These are phyloP conservation scores for Priceomyces carsonii DNA, from an alignment of 805 yeast species.

Conservation along the genomic window DNA sequence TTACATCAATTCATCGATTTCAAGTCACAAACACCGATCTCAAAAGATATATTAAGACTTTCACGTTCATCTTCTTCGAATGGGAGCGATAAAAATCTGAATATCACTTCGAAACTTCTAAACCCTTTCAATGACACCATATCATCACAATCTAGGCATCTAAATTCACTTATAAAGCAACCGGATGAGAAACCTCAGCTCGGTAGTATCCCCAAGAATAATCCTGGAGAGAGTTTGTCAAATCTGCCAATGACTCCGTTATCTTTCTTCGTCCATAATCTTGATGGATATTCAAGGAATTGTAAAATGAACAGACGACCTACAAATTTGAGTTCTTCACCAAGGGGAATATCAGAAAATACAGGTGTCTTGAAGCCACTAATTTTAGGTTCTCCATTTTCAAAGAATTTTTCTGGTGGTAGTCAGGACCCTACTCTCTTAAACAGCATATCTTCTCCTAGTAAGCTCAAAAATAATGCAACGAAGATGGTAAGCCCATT, in stretches of 20 bases:
- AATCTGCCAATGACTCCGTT: neutral
- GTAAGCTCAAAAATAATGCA: neutral
- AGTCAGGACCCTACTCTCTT: neutral
- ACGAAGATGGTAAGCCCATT: neutral
- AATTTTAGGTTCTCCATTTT: constrained; percentile 2
- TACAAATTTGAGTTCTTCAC: neutral
- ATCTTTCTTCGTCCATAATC: neutral
- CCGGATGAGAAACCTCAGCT: no score
- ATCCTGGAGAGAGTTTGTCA: no score
- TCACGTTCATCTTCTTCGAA: constrained; percentile 5
- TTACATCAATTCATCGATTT: constrained; percentile 5
- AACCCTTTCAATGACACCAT: constrained; percentile 9
- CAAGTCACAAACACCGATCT: constrained; percentile 1
- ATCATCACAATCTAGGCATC: constrained; percentile 6
- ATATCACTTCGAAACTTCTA: constrained; percentile 3
- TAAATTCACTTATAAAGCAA: no score
- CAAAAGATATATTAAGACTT: constrained; percentile 1
- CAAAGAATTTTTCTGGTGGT: constrained; percentile 1
- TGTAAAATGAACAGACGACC: neutral
- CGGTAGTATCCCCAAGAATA: no score
- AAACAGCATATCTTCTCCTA: constrained; percentile 3
- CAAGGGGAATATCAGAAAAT: neutral
- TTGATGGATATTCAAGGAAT: neutral
- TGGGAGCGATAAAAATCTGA: neutral
- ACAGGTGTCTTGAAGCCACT: neutral